These are phyloP conservation scores for Apophysomyces sp. DNA, from an alignment of 371 early-diverging fungal genomes.

Conservation along the genomic window DNA sequence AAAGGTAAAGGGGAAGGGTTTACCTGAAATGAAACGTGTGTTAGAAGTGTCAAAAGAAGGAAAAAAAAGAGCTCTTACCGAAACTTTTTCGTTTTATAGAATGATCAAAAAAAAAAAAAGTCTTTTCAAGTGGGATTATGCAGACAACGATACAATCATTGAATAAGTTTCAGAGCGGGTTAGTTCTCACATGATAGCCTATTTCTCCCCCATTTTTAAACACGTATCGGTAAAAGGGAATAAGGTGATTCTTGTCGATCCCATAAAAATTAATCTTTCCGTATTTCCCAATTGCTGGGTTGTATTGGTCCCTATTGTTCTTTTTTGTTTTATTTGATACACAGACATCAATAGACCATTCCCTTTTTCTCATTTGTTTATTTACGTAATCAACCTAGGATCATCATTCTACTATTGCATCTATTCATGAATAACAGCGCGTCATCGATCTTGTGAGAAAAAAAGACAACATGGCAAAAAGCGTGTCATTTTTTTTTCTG, in stretches of 20 bases:
- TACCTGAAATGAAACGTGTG: conserved; percentile 3
- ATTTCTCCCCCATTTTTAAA: no score
- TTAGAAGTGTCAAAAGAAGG: not conserved
- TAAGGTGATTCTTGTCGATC: conserved; percentile 2
- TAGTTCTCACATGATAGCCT: not conserved
- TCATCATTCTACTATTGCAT: no score
- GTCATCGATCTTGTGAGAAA: no score
- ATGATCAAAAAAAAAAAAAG: no score
- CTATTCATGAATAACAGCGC: no score
- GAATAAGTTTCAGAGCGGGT: not conserved
- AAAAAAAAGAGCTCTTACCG: not conserved
- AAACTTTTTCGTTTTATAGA: not conserved
- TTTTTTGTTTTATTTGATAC: no score
- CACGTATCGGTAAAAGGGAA: no score
- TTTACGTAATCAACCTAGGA: no score
- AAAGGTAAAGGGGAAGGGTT: not conserved
- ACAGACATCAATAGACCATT: no score
- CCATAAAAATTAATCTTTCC: not conserved
- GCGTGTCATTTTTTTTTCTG: not conserved
- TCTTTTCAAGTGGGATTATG: not conserved
- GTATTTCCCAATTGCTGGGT: not conserved
- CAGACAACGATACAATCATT: not conserved
- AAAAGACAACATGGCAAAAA: not conserved
- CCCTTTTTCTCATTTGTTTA: no score
- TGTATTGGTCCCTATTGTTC: not conserved